Percentiles rank a stretch among this genome's conserved stretches.
Evolutionary conservation across 257 asterid genomes (phyloP).

Genomic region (Paraleonurus japonicus): DNA sequence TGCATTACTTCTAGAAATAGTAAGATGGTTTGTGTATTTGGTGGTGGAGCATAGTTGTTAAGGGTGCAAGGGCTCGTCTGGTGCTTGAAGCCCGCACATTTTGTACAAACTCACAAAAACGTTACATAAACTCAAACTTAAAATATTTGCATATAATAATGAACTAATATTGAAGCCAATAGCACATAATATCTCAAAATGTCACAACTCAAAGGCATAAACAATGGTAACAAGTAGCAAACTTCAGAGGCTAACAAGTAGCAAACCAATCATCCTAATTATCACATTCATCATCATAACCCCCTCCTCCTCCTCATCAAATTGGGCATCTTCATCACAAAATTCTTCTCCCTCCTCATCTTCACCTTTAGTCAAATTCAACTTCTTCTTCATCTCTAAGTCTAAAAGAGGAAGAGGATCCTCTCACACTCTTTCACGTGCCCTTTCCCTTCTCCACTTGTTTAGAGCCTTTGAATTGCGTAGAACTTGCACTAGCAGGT

Average conservation of each 20-base stretch:
- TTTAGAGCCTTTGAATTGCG: not conserved
- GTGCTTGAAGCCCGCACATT: not conserved
- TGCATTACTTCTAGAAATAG: conserved; percentile 6
- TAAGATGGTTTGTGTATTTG: not conserved
- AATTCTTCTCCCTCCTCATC: not conserved
- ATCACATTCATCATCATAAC: too few species aligned
- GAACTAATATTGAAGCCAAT: not conserved
- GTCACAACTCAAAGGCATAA: not conserved
- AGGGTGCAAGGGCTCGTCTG: not conserved
- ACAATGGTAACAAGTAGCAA: not conserved
- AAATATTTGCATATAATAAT: not conserved
- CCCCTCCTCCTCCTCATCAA: not conserved
- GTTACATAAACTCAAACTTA: not conserved
- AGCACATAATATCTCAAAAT: not conserved
- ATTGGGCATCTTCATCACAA: not conserved
- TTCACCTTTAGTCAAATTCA: not conserved
- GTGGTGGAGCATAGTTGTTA: not conserved
- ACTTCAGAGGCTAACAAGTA: not conserved
- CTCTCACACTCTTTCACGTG: not conserved
- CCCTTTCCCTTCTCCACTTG: not conserved
- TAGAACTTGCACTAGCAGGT: not conserved
- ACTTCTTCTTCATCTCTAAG: not conserved
- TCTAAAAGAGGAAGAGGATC: not conserved
- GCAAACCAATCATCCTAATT: not conserved
- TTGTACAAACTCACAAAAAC: not conserved